Conservation (phyloP, 208 protist genomes). For the Trypanosoma conorhini region DNA sequence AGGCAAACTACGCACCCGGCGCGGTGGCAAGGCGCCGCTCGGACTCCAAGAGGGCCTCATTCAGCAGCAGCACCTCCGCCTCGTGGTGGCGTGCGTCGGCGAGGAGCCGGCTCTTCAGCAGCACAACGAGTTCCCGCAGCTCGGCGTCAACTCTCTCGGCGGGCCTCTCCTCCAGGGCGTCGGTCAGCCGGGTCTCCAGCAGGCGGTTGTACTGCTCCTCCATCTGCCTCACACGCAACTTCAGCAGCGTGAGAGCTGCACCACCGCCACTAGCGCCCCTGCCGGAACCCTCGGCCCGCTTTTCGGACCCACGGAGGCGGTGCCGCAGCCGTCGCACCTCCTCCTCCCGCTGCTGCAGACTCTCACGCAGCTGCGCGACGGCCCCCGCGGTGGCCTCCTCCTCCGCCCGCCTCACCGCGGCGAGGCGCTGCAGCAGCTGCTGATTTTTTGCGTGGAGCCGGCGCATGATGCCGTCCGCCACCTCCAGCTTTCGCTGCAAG, state of each 20-base stretch:
- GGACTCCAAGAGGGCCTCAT: conserved; percentile 48
- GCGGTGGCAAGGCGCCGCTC: conserved; percentile 29
- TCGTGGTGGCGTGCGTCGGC: conserved; percentile 47
- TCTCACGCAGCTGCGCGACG: conserved; percentile 2
- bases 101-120: conserved; percentile 53
- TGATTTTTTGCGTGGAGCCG: conserved; percentile 41
- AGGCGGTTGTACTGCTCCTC: conserved; percentile 23
- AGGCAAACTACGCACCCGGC: not conserved
- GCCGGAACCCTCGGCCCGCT: not conserved
- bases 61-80: conserved; percentile 52
- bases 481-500: conserved; percentile 20
- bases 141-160: conserved; percentile 34
- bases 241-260: not conserved
- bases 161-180: conserved; percentile 3
- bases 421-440: conserved; percentile 24
- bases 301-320: conserved; percentile 1
- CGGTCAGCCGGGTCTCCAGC: conserved; percentile 17
- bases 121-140: conserved; percentile 44
- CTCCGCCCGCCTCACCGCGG: not conserved
- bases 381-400: not conserved
- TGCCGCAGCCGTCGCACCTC: conserved; percentile 18
- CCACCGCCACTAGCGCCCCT: not conserved
- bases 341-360: conserved; percentile 17
- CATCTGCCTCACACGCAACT: conserved; percentile 31
- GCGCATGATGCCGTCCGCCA: conserved; percentile 32